A percentile compares a stretch with the other conserved stretches of the same genome.
Evolutionary conservation across 495 filamentous ascomycete species (phyloP).

Genomic region (Neurospora sublineolata): DNA sequence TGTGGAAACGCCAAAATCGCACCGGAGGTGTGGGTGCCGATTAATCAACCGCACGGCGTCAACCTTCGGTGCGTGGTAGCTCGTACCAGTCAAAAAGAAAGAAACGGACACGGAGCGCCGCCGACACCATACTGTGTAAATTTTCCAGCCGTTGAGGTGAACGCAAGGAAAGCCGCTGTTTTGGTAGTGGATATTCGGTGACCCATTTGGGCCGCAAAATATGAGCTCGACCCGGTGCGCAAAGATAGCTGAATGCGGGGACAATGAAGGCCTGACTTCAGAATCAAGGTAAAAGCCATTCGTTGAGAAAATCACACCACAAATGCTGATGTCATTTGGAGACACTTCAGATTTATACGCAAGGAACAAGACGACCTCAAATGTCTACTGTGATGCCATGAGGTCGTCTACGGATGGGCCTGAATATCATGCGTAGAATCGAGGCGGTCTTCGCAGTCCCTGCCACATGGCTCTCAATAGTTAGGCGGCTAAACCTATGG

Average conservation of each 20-base stretch:
- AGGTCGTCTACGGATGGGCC: not conserved
- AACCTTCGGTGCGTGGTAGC: not conserved
- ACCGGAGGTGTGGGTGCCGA: constrained; percentile 5
- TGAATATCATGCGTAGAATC: not conserved
- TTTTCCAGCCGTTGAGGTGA: not conserved
- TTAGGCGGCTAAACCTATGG: not conserved
- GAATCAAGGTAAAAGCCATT: not conserved
- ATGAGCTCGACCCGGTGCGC: not conserved
- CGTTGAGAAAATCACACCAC: not conserved
- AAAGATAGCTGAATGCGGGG: not conserved
- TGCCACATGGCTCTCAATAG: not conserved
- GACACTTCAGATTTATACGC: not conserved
- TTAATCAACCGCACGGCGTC: not conserved
- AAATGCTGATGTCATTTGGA: not conserved
- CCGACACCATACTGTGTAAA: not conserved
- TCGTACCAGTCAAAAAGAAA: not conserved
- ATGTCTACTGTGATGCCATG: not conserved
- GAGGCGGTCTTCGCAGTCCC: not conserved
- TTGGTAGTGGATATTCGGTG: constrained; percentile 6
- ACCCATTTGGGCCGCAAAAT: constrained; percentile 6
- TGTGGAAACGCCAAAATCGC: not conserved
- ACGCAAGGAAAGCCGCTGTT: not conserved
- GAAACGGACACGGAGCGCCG: not conserved
- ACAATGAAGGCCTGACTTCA: not conserved
- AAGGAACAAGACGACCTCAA: not conserved